A percentile compares a stretch with the other conserved stretches of the same genome.
Conservation (phyloP, 2,329 filamentous ascomycete species). For the Colletotrichum cereale region DNA sequence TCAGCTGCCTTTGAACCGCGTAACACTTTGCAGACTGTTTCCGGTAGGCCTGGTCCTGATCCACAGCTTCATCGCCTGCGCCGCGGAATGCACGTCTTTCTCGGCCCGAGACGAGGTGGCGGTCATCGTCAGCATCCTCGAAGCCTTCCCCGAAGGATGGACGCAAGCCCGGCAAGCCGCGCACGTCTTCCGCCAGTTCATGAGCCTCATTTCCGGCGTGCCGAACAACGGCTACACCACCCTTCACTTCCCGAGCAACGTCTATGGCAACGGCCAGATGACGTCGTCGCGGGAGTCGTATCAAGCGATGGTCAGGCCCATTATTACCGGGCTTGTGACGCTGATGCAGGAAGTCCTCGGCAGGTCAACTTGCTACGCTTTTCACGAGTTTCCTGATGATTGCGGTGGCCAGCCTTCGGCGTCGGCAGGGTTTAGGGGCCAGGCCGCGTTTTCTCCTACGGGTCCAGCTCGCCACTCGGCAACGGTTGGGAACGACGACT, state of each 20-base stretch:
- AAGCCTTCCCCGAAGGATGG: conserved; percentile 55
- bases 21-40: conserved; percentile 55
- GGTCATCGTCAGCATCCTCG: conserved; percentile 51
- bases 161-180: conserved; percentile 50
- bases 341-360: conserved; percentile 52
- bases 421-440: conserved; percentile 21
- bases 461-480: conserved; percentile 34
- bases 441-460: conserved; percentile 34
- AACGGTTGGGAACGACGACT: conserved; percentile 20
- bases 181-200: conserved; percentile 50
- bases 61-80: conserved; percentile 52
- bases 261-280: conserved; percentile 19
- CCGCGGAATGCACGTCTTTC: conserved; percentile 43
- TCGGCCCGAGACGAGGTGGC: conserved; percentile 52
- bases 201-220: conserved; percentile 42
- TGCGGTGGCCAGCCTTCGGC: conserved; percentile 22
- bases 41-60: conserved; percentile 55
- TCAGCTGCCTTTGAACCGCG: conserved; percentile 57
- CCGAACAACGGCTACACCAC: conserved; percentile 41
- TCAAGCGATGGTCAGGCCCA: conserved; percentile 41
- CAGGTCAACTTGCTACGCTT: conserved; percentile 48
- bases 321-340: conserved; percentile 43
- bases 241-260: conserved; percentile 38
- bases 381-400: conserved; percentile 41
- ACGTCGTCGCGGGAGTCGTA: conserved; percentile 40